Evolutionary conservation across 2,329 filamentous ascomycete genomes (phyloP), one percentile per base, ranked within the genome.

Genomic region (Colletotrichum zoysiae): DNA sequence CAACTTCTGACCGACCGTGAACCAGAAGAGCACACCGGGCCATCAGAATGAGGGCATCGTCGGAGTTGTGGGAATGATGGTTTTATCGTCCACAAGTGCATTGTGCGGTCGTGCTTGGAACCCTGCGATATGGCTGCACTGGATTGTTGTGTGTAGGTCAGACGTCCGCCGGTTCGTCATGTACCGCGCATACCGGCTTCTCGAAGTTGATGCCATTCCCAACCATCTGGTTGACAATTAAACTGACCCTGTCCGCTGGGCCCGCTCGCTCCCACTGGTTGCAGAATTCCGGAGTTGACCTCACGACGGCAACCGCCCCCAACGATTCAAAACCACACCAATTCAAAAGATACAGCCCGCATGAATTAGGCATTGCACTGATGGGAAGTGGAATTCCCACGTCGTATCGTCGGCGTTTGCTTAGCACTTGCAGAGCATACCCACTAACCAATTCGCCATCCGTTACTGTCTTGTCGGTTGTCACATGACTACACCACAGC

Each of bases 401-500:
- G 8, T 23, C 23, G 14, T 42, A 30, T 38, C 23, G 5, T 20
- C 30, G 33, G 18, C 18, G 42, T 42, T 44, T 56, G 63, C 55
- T 60, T 14, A 26, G 33, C 40, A 70, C 40, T 57, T 42, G 65
- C 51, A 46, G 20, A 63, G 65, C 69, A 59, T 68, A 59, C 58
- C 30, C 56, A n/a, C n/a, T 20, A 48, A 55, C n/a, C 56, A 44
- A 38, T 20, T 44, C 26, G 38, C 16, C 46, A 20, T 42, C 38
- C 26, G 46, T 20, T 42, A 59, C 33, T 40, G 46, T 58, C 56
- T 50, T 38, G 58, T 57, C 30, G 42, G 30, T 30, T 50, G 65
- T 69, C 69, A 69, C 69, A 68, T 63, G 65, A 63, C 58, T 23
- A n/a, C 69, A 68, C 30, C 69, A 30, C 38, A 51, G 40, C 46